phyloP scores from a whole-genome alignment of 2,329 filamentous ascomycete species.

The Hypoxylon rubiginosum region DNA sequence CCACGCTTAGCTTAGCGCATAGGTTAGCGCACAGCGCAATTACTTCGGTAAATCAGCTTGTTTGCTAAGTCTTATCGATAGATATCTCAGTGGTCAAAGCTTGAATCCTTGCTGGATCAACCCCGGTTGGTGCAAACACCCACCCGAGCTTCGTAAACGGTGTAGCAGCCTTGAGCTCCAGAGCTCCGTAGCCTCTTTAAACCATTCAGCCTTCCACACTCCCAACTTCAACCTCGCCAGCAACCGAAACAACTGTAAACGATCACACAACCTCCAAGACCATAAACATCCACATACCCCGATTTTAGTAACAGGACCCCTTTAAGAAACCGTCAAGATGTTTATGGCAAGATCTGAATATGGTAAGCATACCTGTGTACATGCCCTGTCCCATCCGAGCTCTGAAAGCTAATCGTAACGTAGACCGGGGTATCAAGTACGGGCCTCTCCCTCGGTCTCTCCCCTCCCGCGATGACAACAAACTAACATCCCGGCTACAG shows the following conservation, averaged over 20 bases:
- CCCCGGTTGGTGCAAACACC: slow-evolving; percentile 31
- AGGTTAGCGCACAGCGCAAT: not conserved
- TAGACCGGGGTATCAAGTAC: slow-evolving; percentile 98
- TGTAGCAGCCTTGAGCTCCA: slow-evolving; percentile 53
- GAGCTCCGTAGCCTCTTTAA: slow-evolving; percentile 40
- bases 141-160: slow-evolving; percentile 52
- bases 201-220: slow-evolving; percentile 23
- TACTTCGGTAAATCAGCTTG: slow-evolving; percentile 8
- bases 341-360: slow-evolving; percentile 99
- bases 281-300: slow-evolving; percentile 1
- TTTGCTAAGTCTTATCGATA: slow-evolving; percentile 15
- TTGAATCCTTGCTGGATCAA: not conserved
- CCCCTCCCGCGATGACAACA: slow-evolving; percentile 36
- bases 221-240: slow-evolving; percentile 16
- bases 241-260: slow-evolving; percentile 14
- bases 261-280: slow-evolving; percentile 4
- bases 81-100: slow-evolving; percentile 18
- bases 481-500: slow-evolving; percentile 59
- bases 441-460: slow-evolving; percentile 51
- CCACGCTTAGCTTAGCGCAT: too few relatives aligned
- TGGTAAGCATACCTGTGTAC: slow-evolving; percentile 73
- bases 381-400: slow-evolving; percentile 42
- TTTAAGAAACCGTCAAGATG: slow-evolving; percentile 75
- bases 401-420: slow-evolving; percentile 50
- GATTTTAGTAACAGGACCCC: slow-evolving; percentile 17